phyloP scores from a whole-genome alignment of 139 green algal genomes.

The Closterium sp. region DNA sequence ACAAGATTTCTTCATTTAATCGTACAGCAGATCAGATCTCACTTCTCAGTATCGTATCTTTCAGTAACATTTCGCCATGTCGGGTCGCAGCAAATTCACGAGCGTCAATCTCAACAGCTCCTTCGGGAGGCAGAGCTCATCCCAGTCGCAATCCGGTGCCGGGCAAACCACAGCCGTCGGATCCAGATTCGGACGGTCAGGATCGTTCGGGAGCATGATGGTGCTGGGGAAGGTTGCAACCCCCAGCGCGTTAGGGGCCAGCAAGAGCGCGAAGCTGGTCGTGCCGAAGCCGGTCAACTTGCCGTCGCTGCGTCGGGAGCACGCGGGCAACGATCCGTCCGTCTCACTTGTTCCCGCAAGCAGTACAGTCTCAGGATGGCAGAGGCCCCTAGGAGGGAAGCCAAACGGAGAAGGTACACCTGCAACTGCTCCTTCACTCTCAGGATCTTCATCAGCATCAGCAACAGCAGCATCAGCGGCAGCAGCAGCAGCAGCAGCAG shows the following conservation, averaged over 20 bases:
- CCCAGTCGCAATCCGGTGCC: background rate
- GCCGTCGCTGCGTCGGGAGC: slow-evolving; percentile 30
- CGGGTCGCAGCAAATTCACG: slow-evolving; percentile 18
- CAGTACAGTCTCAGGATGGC: background rate
- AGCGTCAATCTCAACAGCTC: slow-evolving; percentile 47
- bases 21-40: background rate
- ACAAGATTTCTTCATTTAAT: background rate
- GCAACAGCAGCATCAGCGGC: background rate
- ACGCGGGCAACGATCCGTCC: slow-evolving; percentile 31
- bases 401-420: background rate
- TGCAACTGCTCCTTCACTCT: background rate
- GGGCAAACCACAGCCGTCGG: background rate
- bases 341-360: slow-evolving; percentile 8
- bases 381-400: background rate
- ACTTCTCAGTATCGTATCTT: background rate
- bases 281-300: slow-evolving; percentile 35
- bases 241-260: background rate
- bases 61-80: slow-evolving; percentile 1
- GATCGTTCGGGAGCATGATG: slow-evolving; percentile 5
- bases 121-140: slow-evolving; percentile 18
- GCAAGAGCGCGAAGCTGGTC: slow-evolving; percentile 7
- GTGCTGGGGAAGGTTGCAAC: background rate
- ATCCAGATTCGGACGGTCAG: background rate
- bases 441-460: background rate
- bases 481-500: background rate